These are phyloP conservation scores for Ustilago shanxiensis DNA, from an alignment of 1,284 basidiomycete species.

Conservation along the genomic window DNA sequence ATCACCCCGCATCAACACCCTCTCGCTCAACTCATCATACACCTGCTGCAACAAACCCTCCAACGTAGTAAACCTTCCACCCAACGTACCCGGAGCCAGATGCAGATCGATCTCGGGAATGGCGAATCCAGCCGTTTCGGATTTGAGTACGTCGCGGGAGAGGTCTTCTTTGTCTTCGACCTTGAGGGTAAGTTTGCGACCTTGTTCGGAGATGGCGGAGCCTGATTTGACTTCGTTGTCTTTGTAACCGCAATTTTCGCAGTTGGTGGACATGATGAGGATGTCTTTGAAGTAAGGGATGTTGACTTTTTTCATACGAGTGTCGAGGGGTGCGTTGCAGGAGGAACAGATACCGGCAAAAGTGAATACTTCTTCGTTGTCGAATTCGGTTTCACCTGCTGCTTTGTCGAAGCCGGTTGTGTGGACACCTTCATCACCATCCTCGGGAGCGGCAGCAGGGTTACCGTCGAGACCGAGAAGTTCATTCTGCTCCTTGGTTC, in stretches of 20 bases:
- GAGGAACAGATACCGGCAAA: slow-evolving; percentile 91
- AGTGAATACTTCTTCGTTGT: slow-evolving; percentile 85
- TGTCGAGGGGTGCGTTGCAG: slow-evolving; percentile 86
- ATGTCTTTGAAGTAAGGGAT: slow-evolving; percentile 99
- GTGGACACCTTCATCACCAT: slow-evolving; percentile 68
- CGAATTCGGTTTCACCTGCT: slow-evolving; percentile 70
- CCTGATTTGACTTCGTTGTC: slow-evolving; percentile 99
- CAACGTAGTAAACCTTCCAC: slow-evolving; percentile 97
- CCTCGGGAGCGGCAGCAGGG: slow-evolving; percentile 62
- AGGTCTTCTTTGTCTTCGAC: slow-evolving; percentile 94
- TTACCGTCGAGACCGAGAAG: slow-evolving; percentile 78
- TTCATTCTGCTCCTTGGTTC: slow-evolving; percentile 87
- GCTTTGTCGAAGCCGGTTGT: slow-evolving; percentile 65
- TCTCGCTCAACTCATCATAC: slow-evolving; percentile 92
- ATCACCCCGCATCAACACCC: slow-evolving; percentile 85
- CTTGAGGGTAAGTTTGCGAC: slow-evolving; percentile 87
- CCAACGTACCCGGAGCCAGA: slow-evolving; percentile 91
- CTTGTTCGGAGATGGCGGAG: slow-evolving; percentile 84
- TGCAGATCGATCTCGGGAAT: slow-evolving; percentile 97
- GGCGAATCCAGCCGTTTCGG: slow-evolving; percentile 81
- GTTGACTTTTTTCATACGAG: slow-evolving; percentile 94
- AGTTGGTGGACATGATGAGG: slow-evolving; percentile 98
- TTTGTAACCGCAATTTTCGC: slow-evolving; percentile 91
- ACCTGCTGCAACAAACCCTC: slow-evolving; percentile 95
- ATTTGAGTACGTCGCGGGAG: slow-evolving; percentile 84